Percentiles rank a stretch among this genome's conserved stretches.
Evolutionary conservation across 306 rosid genomes (phyloP).

Genomic region (Sophora flavescens): DNA sequence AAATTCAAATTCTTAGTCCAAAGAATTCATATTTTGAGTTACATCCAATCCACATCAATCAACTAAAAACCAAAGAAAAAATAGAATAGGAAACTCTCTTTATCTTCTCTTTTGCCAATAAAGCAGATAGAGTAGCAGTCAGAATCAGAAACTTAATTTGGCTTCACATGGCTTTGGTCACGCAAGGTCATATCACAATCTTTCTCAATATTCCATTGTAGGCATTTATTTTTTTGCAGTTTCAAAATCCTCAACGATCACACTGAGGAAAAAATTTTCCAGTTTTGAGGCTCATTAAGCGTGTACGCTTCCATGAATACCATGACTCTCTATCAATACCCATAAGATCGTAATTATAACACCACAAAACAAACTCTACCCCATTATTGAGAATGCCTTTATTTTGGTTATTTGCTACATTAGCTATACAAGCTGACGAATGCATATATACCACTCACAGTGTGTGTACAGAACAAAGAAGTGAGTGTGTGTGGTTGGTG

Average conservation of each 20-base stretch:
- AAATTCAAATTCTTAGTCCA: neutral
- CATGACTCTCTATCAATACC: constrained; percentile 34
- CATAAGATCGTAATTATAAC: constrained; percentile 28
- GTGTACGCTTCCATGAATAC: constrained; percentile 54
- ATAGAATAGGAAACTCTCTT: constrained; percentile 27
- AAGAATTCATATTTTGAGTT: constrained; percentile 31
- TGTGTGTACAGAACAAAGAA: neutral
- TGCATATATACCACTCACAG: constrained; percentile 36
- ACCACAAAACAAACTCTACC: constrained; percentile 29
- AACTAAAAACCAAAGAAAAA: constrained; percentile 12
- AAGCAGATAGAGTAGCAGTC: constrained; percentile 39
- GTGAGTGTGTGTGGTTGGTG: constrained; percentile 18
- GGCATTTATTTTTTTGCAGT: neutral
- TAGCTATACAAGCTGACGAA: constrained; percentile 41
- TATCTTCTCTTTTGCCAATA: constrained; percentile 22
- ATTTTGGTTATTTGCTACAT: constrained; percentile 25
- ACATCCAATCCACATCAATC: constrained; percentile 29
- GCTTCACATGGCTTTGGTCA: constrained; percentile 39
- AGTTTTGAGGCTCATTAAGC: constrained; percentile 33
- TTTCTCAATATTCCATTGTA: constrained; percentile 49
- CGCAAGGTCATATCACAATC: constrained; percentile 55
- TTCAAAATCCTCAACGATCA: constrained; percentile 29
- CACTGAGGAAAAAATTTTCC: constrained; percentile 12
- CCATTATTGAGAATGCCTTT: neutral
- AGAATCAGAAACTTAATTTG: constrained; percentile 35